Percentiles rank a stretch among this genome's conserved stretches.
Conservation (phyloP, 345 rosid genomes). For the Pseudoturritis turrita region DNA sequence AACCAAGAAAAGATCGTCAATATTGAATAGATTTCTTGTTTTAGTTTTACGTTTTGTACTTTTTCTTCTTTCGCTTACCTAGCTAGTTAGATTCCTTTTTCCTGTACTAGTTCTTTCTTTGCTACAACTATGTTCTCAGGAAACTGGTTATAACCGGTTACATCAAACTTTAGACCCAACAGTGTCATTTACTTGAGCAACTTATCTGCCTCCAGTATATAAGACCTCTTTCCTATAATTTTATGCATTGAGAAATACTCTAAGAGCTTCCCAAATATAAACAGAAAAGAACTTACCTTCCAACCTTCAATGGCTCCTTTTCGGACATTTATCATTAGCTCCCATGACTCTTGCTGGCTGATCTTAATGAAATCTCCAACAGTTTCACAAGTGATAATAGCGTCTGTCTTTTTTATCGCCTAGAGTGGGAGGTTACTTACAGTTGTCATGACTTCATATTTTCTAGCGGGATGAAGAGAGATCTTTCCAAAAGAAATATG, state of each 20-base stretch:
- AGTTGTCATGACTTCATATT: conserved; percentile 4
- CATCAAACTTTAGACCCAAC: background rate
- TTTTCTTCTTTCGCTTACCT: background rate
- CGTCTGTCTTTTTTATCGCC: conserved; percentile 50
- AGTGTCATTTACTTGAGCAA: background rate
- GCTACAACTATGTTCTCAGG: background rate
- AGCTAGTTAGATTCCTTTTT: background rate
- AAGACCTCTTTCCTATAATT: background rate
- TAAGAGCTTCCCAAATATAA: background rate
- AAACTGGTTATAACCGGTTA: background rate
- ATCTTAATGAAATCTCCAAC: conserved; percentile 51
- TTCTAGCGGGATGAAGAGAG: background rate
- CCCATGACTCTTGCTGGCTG: conserved; percentile 58
- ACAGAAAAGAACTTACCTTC: conserved; percentile 51
- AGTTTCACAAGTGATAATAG: conserved; percentile 42
- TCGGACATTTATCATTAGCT: conserved; percentile 51
- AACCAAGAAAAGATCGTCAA: conserved; percentile 1
- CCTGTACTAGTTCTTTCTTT: background rate
- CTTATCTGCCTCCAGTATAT: background rate
- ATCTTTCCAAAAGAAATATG: conserved; percentile 5
- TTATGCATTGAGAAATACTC: background rate
- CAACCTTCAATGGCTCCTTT: conserved; percentile 74
- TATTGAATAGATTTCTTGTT: background rate
- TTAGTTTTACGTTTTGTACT: background rate
- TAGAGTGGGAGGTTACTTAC: conserved; percentile 27